Evolutionary conservation across 116 monocot genomes (phyloP).

Genomic region (Cymodocea nodosa): DNA sequence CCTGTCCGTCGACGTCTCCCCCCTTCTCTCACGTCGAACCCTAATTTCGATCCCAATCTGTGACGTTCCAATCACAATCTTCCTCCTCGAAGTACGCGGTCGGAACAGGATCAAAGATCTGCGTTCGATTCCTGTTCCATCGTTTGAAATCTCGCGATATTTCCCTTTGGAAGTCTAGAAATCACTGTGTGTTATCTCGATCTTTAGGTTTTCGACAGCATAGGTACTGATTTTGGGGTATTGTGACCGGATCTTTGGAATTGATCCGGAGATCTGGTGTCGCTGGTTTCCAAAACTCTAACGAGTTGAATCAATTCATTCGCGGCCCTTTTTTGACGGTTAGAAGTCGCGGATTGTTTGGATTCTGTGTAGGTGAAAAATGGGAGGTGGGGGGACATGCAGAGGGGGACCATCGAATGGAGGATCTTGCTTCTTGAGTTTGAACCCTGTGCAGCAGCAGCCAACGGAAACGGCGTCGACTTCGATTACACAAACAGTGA

Average conservation of each 20-base stretch:
- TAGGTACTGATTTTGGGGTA: background rate
- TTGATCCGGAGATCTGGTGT: background rate
- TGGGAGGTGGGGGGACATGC: constrained; percentile 8
- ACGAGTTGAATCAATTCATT: no score
- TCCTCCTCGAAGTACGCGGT: background rate
- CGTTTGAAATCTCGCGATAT: background rate
- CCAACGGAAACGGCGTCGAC: constrained; percentile 21
- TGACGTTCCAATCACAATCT: background rate
- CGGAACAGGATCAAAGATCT: background rate
- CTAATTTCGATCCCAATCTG: background rate
- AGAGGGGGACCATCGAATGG: constrained; percentile 4
- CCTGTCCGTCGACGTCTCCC: background rate
- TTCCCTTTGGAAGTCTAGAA: no score
- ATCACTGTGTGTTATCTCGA: no score
- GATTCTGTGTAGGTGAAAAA: background rate
- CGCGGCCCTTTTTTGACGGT: no score
- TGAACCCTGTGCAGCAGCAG: constrained; percentile 4
- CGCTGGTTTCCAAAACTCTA: background rate
- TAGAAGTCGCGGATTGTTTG: no score
- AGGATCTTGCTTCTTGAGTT: constrained; percentile 4
- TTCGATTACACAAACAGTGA: constrained; percentile 26
- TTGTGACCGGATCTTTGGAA: background rate
- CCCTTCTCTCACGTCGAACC: background rate
- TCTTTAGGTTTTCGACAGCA: background rate
- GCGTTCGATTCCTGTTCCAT: background rate